Evolutionary conservation across 2,329 filamentous ascomycete species (phyloP).

Genomic region (Neofusicoccum ribis): DNA sequence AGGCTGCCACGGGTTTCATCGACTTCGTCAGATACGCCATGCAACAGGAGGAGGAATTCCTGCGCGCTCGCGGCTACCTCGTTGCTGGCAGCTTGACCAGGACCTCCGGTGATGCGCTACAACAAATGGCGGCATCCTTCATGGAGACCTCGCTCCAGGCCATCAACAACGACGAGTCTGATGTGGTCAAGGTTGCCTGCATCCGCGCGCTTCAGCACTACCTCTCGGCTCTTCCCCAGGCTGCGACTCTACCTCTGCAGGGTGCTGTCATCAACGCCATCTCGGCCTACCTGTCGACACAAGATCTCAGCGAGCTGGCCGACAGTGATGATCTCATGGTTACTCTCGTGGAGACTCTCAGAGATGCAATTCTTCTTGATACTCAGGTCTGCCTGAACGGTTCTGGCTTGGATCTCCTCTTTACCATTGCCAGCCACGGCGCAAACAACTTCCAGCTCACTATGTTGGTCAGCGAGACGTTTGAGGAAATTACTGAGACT

Average conservation of each 20-base stretch:
- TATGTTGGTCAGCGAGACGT: slow-evolving; percentile 82
- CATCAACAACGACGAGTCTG: slow-evolving; percentile 73
- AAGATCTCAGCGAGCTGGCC: slow-evolving; percentile 79
- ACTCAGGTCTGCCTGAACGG: slow-evolving; percentile 72
- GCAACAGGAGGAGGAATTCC: slow-evolving; percentile 68
- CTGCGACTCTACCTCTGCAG: slow-evolving; percentile 60
- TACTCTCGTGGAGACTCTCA: slow-evolving; percentile 81
- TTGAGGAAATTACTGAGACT: slow-evolving; percentile 78
- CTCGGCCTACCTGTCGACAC: slow-evolving; percentile 71
- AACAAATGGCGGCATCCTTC: slow-evolving; percentile 59
- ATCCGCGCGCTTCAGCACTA: slow-evolving; percentile 80
- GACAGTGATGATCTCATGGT: slow-evolving; percentile 92
- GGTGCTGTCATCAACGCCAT: slow-evolving; percentile 60
- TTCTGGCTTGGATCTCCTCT: slow-evolving; percentile 78
- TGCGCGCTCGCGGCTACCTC: slow-evolving; percentile 84
- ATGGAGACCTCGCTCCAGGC: slow-evolving; percentile 73
- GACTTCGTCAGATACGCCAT: slow-evolving; percentile 79
- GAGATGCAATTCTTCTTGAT: slow-evolving; percentile 79
- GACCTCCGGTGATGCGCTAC: slow-evolving; percentile 60
- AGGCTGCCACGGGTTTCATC: slow-evolving; percentile 72
- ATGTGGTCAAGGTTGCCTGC: slow-evolving; percentile 89
- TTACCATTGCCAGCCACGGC: slow-evolving; percentile 84
- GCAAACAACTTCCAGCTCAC: slow-evolving; percentile 89
- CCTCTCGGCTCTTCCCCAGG: slow-evolving; percentile 54
- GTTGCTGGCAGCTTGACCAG: slow-evolving; percentile 78